Evolutionary conservation across 148 eudicot species (phyloP).

Genomic region (Arbutus unedo): DNA sequence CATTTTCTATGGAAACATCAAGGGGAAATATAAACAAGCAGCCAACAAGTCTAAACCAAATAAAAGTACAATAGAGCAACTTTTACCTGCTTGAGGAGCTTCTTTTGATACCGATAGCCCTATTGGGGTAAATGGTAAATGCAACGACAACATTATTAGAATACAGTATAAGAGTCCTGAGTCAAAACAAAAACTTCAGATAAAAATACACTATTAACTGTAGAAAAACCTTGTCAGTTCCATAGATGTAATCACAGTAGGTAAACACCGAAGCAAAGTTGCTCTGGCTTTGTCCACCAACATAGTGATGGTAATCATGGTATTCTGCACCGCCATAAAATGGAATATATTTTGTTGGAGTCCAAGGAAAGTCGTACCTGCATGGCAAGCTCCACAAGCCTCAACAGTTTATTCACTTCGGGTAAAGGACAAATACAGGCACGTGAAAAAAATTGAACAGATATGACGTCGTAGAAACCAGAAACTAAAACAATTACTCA

Average conservation of each 20-base stretch:
- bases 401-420: not conserved
- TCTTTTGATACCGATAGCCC: constrained; percentile 91
- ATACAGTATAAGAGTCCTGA: constrained; percentile 22
- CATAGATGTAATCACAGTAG: constrained; percentile 94
- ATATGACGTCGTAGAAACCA: not conserved
- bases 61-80: constrained; percentile 7
- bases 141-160: constrained; percentile 15
- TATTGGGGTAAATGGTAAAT: constrained; percentile 26
- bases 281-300: constrained; percentile 96
- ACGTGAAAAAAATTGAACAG: not conserved
- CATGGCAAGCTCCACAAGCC: constrained; percentile 5
- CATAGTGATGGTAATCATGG: constrained; percentile 98
- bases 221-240: constrained; percentile 83
- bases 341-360: constrained; percentile 79
- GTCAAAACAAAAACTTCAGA: constrained; percentile 10
- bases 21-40: no score
- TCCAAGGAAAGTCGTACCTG: constrained; percentile 95
- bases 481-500: not conserved
- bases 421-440: not conserved
- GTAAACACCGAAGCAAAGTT: constrained; percentile 97
- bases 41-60: not conserved
- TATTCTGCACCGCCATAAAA: constrained; percentile 95
- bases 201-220: constrained; percentile 11
- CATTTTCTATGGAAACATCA: no score
- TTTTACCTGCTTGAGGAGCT: constrained; percentile 77